Evolutionary conservation across 1,284 basidiomycete genomes (phyloP).

Genomic region (Trichosporon inkin): DNA sequence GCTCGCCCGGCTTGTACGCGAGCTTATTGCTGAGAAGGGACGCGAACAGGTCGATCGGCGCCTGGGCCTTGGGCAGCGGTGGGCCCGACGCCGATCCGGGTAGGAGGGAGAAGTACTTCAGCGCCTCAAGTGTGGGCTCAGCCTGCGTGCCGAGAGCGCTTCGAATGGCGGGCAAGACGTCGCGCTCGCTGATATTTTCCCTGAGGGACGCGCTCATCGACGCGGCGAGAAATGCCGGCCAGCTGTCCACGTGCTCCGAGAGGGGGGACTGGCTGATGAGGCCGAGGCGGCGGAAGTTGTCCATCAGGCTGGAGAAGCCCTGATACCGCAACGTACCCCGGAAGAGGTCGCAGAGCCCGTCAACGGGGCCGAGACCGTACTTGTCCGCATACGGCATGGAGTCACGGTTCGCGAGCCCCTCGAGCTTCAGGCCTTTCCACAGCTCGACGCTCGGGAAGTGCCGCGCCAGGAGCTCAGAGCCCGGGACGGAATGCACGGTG

Average conservation of each 20-base stretch:
- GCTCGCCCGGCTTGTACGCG: conserved; percentile 66
- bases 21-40: conserved; percentile 69
- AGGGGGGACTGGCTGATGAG: conserved; percentile 58
- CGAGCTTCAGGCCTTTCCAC: conserved; percentile 65
- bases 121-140: conserved; percentile 53
- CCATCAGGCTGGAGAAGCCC: conserved; percentile 73
- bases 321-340: conserved; percentile 88
- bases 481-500: conserved; percentile 57
- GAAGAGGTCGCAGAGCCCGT: conserved; percentile 63
- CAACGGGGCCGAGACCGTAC: conserved; percentile 61
- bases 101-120: conserved; percentile 57
- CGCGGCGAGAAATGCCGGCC: conserved; percentile 29
- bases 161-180: conserved; percentile 6
- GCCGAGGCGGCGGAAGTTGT: conserved; percentile 69
- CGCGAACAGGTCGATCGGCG: conserved; percentile 76
- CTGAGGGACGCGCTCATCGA: conserved; percentile 14
- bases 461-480: conserved; percentile 57
- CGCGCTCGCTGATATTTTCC: conserved; percentile 1
- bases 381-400: conserved; percentile 70
- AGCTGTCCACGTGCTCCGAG: conserved; percentile 29
- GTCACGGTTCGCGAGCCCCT: conserved; percentile 85
- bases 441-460: conserved; percentile 66
- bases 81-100: conserved; percentile 36
- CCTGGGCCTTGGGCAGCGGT: conserved; percentile 27
- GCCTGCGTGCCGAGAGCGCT: conserved; percentile 27